Evolutionary conservation across 163 green algal species (phyloP).

Genomic region (Dunaliella salina): DNA sequence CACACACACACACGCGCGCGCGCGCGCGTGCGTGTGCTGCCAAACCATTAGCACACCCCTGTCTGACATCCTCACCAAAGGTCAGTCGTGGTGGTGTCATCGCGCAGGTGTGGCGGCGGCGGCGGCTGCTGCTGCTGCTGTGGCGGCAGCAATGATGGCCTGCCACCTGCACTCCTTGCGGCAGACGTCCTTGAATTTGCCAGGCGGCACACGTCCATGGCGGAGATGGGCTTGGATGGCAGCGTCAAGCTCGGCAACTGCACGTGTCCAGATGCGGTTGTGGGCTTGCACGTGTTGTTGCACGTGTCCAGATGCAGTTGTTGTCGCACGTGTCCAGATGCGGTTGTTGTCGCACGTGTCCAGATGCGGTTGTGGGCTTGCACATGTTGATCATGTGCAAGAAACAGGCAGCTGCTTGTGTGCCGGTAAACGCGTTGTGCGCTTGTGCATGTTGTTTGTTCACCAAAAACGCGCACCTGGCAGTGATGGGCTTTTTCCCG

Average conservation of each 20-base stretch:
- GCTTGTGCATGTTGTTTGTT: conserved; percentile 17
- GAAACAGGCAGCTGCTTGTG: too few relatives aligned
- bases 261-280: conserved; percentile 9
- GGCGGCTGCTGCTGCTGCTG: neutral
- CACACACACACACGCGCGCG: too few relatives aligned
- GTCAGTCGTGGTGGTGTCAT: conserved; percentile 26
- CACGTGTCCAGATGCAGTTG: neutral
- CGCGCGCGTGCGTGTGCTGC: too few relatives aligned
- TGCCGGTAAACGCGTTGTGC: too few relatives aligned
- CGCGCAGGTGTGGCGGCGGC: neutral
- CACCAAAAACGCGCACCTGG: conserved; percentile 32
- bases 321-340: neutral
- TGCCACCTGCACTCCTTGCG: neutral
- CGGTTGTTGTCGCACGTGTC: neutral
- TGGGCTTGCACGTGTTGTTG: neutral
- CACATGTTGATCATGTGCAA: neutral
- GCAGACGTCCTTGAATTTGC: conserved; percentile 25
- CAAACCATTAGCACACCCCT: too few relatives aligned
- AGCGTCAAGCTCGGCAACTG: conserved; percentile 8
- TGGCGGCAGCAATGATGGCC: neutral
- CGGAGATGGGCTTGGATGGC: conserved; percentile 30
- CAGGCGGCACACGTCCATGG: conserved; percentile 39
- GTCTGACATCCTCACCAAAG: neutral
- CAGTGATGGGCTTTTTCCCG: conserved; percentile 34
- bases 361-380: neutral